Percentiles rank a stretch among this genome's conserved stretches.
These are phyloP conservation scores for Zymoseptoria tritici DNA, from an alignment of 2,329 filamentous ascomycete species.

Conservation along the genomic window DNA sequence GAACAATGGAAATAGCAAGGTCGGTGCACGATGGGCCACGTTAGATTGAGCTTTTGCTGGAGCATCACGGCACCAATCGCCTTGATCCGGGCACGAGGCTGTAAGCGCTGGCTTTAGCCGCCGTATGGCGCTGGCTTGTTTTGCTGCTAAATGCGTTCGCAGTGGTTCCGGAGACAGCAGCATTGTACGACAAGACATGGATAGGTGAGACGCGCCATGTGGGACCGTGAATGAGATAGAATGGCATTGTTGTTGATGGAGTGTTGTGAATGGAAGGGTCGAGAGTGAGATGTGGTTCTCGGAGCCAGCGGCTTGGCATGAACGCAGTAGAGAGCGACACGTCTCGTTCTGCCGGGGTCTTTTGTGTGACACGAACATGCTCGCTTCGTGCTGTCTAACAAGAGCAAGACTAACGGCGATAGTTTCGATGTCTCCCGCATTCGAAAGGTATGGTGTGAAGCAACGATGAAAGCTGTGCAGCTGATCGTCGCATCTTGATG, in stretches of 20 bases:
- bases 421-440: too few species aligned
- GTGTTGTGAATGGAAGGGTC: not conserved
- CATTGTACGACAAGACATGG: not conserved
- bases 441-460: not conserved
- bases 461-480: not conserved
- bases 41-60: not conserved
- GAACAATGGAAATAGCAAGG: not conserved
- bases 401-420: too few species aligned
- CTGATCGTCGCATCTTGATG: not conserved
- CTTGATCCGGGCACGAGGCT: not conserved
- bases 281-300: not conserved
- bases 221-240: not conserved
- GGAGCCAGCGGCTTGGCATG: not conserved
- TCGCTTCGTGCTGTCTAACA: too few species aligned
- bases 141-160: not conserved
- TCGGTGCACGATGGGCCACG: not conserved
- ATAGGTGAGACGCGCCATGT: not conserved
- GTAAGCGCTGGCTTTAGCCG: conserved; percentile 1
- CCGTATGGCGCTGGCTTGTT: not conserved
- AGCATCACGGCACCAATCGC: not conserved
- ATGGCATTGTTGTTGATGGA: not conserved
- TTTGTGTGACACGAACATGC: not conserved
- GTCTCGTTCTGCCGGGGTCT: not conserved
- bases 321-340: not conserved
- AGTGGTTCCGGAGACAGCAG: not conserved